Evolutionary conservation across 2,329 filamentous ascomycete genomes (phyloP), one percentile per base, ranked within the genome.

Genomic region (Venturia nashicola): DNA sequence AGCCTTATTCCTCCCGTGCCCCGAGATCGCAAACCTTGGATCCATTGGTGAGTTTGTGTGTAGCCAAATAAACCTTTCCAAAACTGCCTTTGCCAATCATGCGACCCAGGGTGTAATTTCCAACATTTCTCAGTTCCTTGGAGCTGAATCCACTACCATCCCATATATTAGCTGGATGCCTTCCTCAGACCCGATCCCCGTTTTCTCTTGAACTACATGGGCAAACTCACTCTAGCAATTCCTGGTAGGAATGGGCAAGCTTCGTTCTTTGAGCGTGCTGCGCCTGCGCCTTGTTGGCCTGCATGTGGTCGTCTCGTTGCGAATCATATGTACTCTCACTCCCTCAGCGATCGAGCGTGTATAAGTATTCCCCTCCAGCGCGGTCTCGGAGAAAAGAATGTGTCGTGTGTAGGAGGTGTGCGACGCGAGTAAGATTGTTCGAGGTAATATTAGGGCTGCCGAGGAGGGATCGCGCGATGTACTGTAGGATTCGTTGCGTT

Each of bases 61-160:
- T 86, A 65, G 93, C 94, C 65, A 99, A 82, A 76, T 99, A 99
- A 71, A 99, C 94, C 78, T 97, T 97, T 71, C 94, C 94, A 76
- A 99, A 99, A 67, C 92, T 97, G 65, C 94, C 94, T 74, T 97
- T 99, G 69, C 94, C 94, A 73, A 99, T 96, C 65, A 99, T 81
- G 65, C 87, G 87, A 57, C 94, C 94, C 65, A 99, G 83, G 43
- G 87, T 87, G 76, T 99, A 99, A 78, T 97, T 97, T 69, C 94
- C 94, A 66, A 99, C 94, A 63, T 87, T 90, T 71, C 89, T 88
- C 69, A 99, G 85, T 68, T 99, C 93, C 74, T 88, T 89, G 70
- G 90, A 91, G 66, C 90, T 88, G 79, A 99, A 99, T 78, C 97
- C 93, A 79, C 91, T 97, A 75, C 65, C 18, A 32, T 36, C 44